These are phyloP conservation scores for Hura crepitans DNA, from an alignment of 441 rosid genomes.

Conservation along the genomic window DNA sequence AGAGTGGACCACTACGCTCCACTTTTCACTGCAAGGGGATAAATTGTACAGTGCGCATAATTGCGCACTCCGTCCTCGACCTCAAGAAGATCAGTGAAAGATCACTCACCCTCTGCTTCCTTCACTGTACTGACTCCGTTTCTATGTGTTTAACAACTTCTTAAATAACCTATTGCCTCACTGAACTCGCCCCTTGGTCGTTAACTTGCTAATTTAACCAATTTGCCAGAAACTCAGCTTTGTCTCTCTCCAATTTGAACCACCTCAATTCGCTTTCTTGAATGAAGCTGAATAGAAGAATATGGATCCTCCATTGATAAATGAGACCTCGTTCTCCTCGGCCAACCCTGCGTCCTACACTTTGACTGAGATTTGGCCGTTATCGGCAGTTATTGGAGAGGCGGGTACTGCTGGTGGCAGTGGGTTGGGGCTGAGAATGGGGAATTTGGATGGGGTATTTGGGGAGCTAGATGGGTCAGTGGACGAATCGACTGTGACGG, in stretches of 20 bases:
- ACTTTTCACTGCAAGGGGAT: background rate
- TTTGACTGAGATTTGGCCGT: conserved; percentile 79
- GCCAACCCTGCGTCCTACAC: conserved; percentile 68
- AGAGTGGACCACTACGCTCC: background rate
- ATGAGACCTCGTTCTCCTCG: conserved; percentile 65
- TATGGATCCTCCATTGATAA: conserved; percentile 82
- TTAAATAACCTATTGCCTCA: background rate
- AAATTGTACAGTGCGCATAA: conserved; percentile 8
- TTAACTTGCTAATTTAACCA: background rate
- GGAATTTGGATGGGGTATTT: conserved; percentile 38
- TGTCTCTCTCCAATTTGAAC: background rate
- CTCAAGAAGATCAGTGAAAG: background rate
- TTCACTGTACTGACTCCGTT: no score
- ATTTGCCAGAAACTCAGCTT: background rate
- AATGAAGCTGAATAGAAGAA: background rate
- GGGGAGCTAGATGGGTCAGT: conserved; percentile 49
- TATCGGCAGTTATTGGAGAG: conserved; percentile 31
- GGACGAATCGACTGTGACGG: conserved; percentile 80
- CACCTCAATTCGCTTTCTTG: conserved; percentile 5
- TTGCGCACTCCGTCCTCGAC: conserved; percentile 21
- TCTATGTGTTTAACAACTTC: background rate
- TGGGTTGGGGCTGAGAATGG: conserved; percentile 53
- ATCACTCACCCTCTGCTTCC: conserved; percentile 14
- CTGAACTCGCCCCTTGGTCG: background rate
- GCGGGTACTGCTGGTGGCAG: conserved; percentile 28